Base-by-base conservation (phyloP, 2,329 filamentous ascomycete genomes). In the Gnomoniopsis smithogilvyi region DNA sequence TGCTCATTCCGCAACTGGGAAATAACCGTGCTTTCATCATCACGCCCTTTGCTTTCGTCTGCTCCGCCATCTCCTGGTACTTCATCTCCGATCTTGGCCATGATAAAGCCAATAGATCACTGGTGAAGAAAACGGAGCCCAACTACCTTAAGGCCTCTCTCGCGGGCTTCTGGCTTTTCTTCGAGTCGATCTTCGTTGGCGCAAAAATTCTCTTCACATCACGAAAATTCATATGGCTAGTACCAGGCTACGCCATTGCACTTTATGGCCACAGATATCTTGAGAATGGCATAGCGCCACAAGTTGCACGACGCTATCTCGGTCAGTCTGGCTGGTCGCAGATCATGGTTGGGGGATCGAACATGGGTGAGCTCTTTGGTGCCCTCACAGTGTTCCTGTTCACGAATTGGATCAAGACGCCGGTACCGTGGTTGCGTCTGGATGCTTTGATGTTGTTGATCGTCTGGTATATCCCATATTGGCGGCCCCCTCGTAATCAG, bases 1-100 rank as follows among this genome's bases (percentile, higher is more conserved):
- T 71, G 11, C 67, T 82, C n/a, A 80, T 81, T 53, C 78, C 78
- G 1, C 68, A 70, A 46, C 73, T 80, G 14, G 79, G 79, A 41
- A 80, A 80, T 69, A 82, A 81, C 69, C 77, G 75, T 58, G 76
- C 78, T 46, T 81, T 80, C 68, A 73, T 81, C 61, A 74, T 81
- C 63, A 79, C 78, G 0, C 79, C 79, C 0, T 72, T 80, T 34
- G 78, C 75, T 68, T 81, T 80, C 64, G 62, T 70, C 7, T 56
- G 70, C 34, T 73, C 75, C n/a, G 72, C 74, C 7, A 62, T 71
- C 22, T 62, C 72, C 6, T 81, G 78, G 78, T 77, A 72, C 67
- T 79, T 79, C 65, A 74, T 81, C 58, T 69, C 69, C n/a, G 72
- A 76, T 51, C 69, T 74, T 22, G 69, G 70, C 50, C 72, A 73